Percentiles rank a stretch among this genome's conserved stretches.
Evolutionary conservation across 768 basidiomycete genomes (phyloP).

Genomic region (Tephrocybe sp.): DNA sequence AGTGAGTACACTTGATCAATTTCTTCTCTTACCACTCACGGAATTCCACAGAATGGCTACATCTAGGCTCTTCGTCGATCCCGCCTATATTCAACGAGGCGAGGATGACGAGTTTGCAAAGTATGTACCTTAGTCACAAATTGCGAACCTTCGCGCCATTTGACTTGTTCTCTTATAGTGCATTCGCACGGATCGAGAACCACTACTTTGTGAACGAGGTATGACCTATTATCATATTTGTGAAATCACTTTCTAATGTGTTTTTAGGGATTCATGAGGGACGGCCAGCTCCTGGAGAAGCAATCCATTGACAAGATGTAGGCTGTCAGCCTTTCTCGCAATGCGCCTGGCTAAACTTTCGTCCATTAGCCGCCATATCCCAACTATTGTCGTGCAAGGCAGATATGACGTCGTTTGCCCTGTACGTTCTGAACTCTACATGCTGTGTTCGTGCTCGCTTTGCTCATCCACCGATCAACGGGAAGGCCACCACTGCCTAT

Average conservation of each 20-base stretch:
- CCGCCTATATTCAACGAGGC: constrained; percentile 64
- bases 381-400: constrained; percentile 79
- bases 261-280: constrained; percentile 79
- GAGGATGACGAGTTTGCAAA: constrained; percentile 75
- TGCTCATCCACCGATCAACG: not conserved
- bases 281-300: constrained; percentile 82
- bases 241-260: not conserved
- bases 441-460: not conserved
- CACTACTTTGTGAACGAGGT: constrained; percentile 88
- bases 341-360: not conserved
- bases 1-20: constrained; percentile 49
- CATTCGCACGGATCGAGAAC: constrained; percentile 88
- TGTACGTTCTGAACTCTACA: constrained; percentile 43
- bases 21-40: not conserved
- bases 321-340: constrained; percentile 18
- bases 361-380: constrained; percentile 74
- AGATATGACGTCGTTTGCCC: constrained; percentile 91
- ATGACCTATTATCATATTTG: constrained; percentile 16
- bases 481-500: constrained; percentile 80
- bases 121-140: constrained; percentile 37
- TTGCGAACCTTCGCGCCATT: not conserved
- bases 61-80: constrained; percentile 70
- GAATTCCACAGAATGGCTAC: constrained; percentile 63
- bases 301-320: constrained; percentile 90
- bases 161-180: constrained; percentile 39